phyloP scores from a whole-genome alignment of 441 rosid genomes.

The Sinapis alba region DNA sequence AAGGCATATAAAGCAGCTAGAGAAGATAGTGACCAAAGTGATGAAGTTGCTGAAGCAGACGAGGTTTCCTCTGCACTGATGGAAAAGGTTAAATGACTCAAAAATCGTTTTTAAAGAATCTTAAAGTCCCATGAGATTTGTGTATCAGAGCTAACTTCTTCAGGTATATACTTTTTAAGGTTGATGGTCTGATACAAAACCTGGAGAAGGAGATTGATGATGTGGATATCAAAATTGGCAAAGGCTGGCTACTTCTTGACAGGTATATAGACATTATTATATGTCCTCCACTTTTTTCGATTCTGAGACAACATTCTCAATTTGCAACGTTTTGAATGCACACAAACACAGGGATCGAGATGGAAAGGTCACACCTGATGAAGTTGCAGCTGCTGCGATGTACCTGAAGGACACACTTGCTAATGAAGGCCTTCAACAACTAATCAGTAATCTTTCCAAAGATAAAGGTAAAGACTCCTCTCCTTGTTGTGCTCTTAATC shows the following conservation, averaged over 20 bases:
- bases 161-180: slow-evolving; percentile 44
- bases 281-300: neutral
- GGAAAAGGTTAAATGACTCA: slow-evolving; percentile 52
- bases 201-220: slow-evolving; percentile 92
- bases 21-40: slow-evolving; percentile 54
- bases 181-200: slow-evolving; percentile 83
- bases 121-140: neutral
- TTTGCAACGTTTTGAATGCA: slow-evolving; percentile 9
- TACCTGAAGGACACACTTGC: slow-evolving; percentile 72
- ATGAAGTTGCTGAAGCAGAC: slow-evolving; percentile 52
- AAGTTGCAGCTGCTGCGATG: slow-evolving; percentile 86
- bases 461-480: slow-evolving; percentile 62
- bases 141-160: slow-evolving; percentile 22
- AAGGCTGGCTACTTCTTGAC: slow-evolving; percentile 78
- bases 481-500: slow-evolving; percentile 1
- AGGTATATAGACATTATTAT: slow-evolving; percentile 48
- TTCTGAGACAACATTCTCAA: slow-evolving; percentile 8
- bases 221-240: slow-evolving; percentile 83
- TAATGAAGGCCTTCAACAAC: slow-evolving; percentile 79
- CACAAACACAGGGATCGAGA: slow-evolving; percentile 70
- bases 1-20: slow-evolving; percentile 80
- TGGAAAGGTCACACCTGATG: slow-evolving; percentile 89
- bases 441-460: slow-evolving; percentile 76
- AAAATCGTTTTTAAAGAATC: neutral
- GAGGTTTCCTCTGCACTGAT: slow-evolving; percentile 80